Evolutionary conservation across 305 asterid species (phyloP), one percentile per base, ranked within the genome.

Genomic region (Fraxinus dipetala): DNA sequence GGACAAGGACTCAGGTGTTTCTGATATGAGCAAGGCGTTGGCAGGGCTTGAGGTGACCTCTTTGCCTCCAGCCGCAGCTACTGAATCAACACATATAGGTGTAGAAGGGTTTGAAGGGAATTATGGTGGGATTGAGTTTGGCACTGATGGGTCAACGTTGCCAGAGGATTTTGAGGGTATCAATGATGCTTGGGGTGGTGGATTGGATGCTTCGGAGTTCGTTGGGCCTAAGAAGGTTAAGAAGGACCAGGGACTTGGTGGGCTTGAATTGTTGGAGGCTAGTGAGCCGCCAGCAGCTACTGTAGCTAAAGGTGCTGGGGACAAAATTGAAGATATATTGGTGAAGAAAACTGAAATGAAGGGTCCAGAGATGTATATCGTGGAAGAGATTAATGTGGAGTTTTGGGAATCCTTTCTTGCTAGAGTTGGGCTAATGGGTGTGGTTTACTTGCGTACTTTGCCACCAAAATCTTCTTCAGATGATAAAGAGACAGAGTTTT

Each of bases 61-160:
- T 4, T 84, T 94, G 84, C 98, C 97, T 26, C 98, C 98, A 54
- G 91, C 98, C 76, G 95, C 94, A 36, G 98, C 98, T 61, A 91
- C 94, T 38, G 95, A 93, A 83, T 92, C 97, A 0, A 94, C 98
- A 0, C 97, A 90, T 78, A 94, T 94, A 43, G 98, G 97, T 45
- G 97, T 93, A 54, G 98, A 93, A 85, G 98, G 98, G 79, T 94
- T 94, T 75, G 98, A 93, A 89, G 98, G 98, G 77, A 88, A 94
- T 81, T 94, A 94, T 85, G 98, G 98, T 59, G 98, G 98, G 78
- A 93, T 94, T 80, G 97, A 94, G 91, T 94, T 93, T 85, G 86
- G 89, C 59, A 87, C 81, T 70, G 98, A 94, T 24, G 93, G 93
- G 11, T 87, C 98, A 1, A 93, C 98, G 0, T 79, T 94, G 86